Evolutionary conservation across 176 grass and related monocot species (phyloP).

Genomic region (Tuctoria greenei): DNA sequence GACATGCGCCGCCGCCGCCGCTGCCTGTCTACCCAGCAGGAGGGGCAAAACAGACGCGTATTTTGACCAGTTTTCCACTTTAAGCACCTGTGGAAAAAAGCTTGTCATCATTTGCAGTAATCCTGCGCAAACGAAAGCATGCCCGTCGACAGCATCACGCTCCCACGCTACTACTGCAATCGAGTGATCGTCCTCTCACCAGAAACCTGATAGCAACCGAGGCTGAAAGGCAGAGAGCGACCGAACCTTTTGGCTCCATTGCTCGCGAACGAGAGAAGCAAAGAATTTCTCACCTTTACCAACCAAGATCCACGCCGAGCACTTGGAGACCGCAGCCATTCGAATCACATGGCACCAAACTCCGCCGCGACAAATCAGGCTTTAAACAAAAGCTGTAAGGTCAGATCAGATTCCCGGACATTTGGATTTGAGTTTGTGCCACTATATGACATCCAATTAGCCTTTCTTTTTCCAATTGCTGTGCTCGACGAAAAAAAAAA

Average conservation of each 20-base stretch:
- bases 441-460: conserved; percentile 22
- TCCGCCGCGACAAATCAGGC: neutral
- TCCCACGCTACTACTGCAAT: conserved; percentile 1
- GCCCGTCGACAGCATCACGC: conserved; percentile 6
- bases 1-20: neutral
- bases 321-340: conserved; percentile 31
- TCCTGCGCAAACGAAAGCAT: neutral
- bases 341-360: conserved; percentile 32
- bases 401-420: conserved; percentile 39
- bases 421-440: conserved; percentile 47
- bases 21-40: neutral
- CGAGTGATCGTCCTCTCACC: conserved; percentile 22
- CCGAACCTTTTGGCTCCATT: neutral
- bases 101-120: neutral
- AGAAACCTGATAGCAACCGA: neutral
- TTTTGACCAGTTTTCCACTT: neutral
- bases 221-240: conserved; percentile 20
- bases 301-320: conserved; percentile 8
- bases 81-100: neutral
- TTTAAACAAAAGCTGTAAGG: conserved; percentile 22
- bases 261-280: conserved; percentile 26
- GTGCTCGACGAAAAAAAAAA: conserved; percentile 17
- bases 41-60: neutral
- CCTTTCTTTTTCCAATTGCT: neutral
- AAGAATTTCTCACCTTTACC: neutral